Percentiles rank a stretch among this genome's conserved stretches.
phyloP scores from a whole-genome alignment of 78 protist genomes.

The Dictyostelium intermedium region DNA sequence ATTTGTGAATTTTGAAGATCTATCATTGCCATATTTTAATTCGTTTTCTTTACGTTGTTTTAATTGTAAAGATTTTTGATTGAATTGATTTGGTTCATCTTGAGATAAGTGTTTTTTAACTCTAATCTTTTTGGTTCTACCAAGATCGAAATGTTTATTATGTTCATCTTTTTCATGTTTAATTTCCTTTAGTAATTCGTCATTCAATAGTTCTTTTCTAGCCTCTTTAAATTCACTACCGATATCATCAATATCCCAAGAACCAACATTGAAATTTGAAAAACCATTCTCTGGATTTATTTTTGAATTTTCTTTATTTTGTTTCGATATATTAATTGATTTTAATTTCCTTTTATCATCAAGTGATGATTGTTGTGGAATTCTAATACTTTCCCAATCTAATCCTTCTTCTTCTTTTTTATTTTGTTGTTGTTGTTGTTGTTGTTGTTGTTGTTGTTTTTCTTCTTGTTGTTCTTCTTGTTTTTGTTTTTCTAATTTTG shows the following conservation, averaged over 20 bases:
- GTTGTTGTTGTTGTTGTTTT: background rate
- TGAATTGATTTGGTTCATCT: background rate
- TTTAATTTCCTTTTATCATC: slow-evolving; percentile 16
- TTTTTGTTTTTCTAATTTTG: background rate
- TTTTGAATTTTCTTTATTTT: background rate
- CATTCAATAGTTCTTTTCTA: slow-evolving; percentile 26
- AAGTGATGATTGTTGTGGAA: background rate
- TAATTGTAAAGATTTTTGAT: background rate
- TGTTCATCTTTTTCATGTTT: slow-evolving; percentile 31
- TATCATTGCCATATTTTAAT: slow-evolving; percentile 19
- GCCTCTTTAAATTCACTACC: slow-evolving; percentile 22
- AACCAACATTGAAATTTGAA: background rate
- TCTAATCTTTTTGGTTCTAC: slow-evolving; percentile 64
- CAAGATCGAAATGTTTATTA: slow-evolving; percentile 66
- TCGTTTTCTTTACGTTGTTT: slow-evolving; percentile 15
- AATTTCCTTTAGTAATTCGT: slow-evolving; percentile 12
- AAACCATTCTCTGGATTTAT: background rate
- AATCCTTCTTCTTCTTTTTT: background rate
- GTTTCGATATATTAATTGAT: background rate
- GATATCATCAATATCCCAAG: slow-evolving; percentile 34
- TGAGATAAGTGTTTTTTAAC: background rate
- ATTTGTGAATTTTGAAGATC: background rate
- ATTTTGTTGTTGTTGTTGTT: background rate
- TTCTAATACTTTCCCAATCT: slow-evolving; percentile 3
- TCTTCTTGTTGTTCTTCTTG: background rate